Evolutionary conservation across 352 stramenopile species (phyloP).

Genomic region (Phytophthora palmivora): DNA sequence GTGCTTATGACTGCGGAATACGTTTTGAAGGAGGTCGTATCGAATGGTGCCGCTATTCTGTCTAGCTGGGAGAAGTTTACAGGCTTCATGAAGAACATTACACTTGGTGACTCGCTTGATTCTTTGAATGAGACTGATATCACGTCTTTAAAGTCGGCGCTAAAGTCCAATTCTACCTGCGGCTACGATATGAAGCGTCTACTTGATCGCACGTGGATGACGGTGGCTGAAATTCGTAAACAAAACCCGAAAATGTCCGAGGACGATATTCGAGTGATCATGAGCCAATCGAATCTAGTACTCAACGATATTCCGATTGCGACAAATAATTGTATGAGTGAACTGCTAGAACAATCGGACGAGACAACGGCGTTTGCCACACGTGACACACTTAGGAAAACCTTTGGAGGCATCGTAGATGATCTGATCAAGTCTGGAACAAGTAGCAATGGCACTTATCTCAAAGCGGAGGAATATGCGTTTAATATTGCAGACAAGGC

Average conservation of each 20-base stretch:
- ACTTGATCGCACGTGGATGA: slow-evolving; percentile 33
- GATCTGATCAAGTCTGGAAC: slow-evolving; percentile 42
- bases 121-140: slow-evolving; percentile 26
- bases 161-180: slow-evolving; percentile 31
- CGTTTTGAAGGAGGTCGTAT: slow-evolving; percentile 38
- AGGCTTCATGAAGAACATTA: slow-evolving; percentile 32
- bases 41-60: slow-evolving; percentile 35
- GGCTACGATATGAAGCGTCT: slow-evolving; percentile 33
- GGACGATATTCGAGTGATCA: slow-evolving; percentile 24
- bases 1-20: slow-evolving; percentile 36
- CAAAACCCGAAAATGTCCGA: slow-evolving; percentile 28
- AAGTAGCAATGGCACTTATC: slow-evolving; percentile 32
- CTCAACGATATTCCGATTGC: slow-evolving; percentile 52
- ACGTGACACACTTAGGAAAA: slow-evolving; percentile 51
- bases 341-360: slow-evolving; percentile 28
- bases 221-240: slow-evolving; percentile 24
- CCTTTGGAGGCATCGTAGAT: slow-evolving; percentile 47
- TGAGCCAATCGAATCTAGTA: slow-evolving; percentile 42
- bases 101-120: slow-evolving; percentile 16
- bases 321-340: slow-evolving; percentile 41
- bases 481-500: slow-evolving; percentile 47
- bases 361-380: slow-evolving; percentile 24
- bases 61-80: slow-evolving; percentile 31
- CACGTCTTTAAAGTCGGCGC: slow-evolving; percentile 18
- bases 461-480: slow-evolving; percentile 38